Evolutionary conservation across 2,329 filamentous ascomycete genomes (phyloP), one percentile per base, ranked within the genome.

Genomic region (Ceratocystis lukuohia): DNA sequence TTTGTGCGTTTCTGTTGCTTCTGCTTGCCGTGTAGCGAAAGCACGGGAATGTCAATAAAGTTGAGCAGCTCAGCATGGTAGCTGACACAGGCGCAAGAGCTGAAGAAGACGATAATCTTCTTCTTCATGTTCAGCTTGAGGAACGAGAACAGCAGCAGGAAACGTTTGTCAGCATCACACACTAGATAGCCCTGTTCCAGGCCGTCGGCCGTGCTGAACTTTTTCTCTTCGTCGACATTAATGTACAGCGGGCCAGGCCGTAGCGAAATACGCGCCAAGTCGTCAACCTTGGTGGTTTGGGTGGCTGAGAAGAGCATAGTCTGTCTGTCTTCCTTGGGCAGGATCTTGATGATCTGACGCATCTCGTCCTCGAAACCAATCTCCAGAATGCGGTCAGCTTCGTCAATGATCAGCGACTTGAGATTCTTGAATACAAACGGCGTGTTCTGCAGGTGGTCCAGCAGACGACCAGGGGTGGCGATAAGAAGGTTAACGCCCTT

Each of bases 1-100:
- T 95, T 96, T 28, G 94, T 99, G n/a, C 94, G 89, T 76, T 96
- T 96, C 77, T 96, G 91, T 77, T 99, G 94, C 78, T 99, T 99
- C 77, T 96, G 91, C 78, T 99, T 96, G 71, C 91, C 94, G 75
- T 95, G 90, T 6, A 96, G 80, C 71, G 90, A 88, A 56, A 96
- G 82, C 2, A 95, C 89, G 4, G 89, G 91, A 50, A 96, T 82
- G 75, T 97, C 94, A 72, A 97, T 96, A 78, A 96, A 97, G 79
- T 97, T 97, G 71, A 99, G 85, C 33, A 99, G 84, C 75, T 97
- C 92, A 30, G 89, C 86, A 77, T 96, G 91, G 77, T 97, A 99
- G 75, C 96, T 96, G 72, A 97, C 93, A 70, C 88, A 95, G 73
- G 91, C 91, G 75, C 91, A 96, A 73, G 87, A 91, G 71, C 87